phyloP scores from a whole-genome alignment of 106 monocot species.

The Narthecium ossifragum region DNA sequence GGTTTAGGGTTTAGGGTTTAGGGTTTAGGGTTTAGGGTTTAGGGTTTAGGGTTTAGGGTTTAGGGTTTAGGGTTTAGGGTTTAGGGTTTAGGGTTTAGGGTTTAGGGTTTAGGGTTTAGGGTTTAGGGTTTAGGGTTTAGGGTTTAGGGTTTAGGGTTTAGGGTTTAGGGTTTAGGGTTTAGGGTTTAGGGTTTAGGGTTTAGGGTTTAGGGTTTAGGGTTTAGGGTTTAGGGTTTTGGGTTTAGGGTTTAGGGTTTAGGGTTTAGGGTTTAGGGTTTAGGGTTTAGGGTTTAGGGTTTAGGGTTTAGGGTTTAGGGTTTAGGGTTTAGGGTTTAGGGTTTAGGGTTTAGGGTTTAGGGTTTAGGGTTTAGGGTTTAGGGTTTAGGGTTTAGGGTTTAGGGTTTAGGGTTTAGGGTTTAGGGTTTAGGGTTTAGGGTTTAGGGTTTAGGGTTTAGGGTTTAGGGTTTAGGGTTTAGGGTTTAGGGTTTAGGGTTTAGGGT shows the following conservation, averaged over 20 bases:
- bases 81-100: constrained; percentile 8
- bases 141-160: constrained; percentile 5
- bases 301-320: constrained; percentile 4
- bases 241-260: constrained; percentile 1
- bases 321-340: constrained; percentile 1
- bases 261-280: constrained; percentile 1
- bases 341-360: too few relatives aligned
- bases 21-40: too few relatives aligned
- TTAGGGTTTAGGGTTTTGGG: too few relatives aligned
- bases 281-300: constrained; percentile 4
- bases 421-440: too few relatives aligned
- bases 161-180: constrained; percentile 6
- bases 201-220: constrained; percentile 6
- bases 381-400: too few relatives aligned
- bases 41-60: constrained; percentile 8
- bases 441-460: too few relatives aligned
- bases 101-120: constrained; percentile 6
- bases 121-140: neutral
- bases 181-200: constrained; percentile 5
- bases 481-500: too few relatives aligned
- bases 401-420: too few relatives aligned
- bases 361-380: neutral
- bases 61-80: constrained; percentile 7
- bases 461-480: too few relatives aligned
- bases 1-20: too few relatives aligned